Evolutionary conservation across 2,329 filamentous ascomycete species (phyloP), one percentile per base, ranked within the genome.

Genomic region (Scleromitrula shiraiana): DNA sequence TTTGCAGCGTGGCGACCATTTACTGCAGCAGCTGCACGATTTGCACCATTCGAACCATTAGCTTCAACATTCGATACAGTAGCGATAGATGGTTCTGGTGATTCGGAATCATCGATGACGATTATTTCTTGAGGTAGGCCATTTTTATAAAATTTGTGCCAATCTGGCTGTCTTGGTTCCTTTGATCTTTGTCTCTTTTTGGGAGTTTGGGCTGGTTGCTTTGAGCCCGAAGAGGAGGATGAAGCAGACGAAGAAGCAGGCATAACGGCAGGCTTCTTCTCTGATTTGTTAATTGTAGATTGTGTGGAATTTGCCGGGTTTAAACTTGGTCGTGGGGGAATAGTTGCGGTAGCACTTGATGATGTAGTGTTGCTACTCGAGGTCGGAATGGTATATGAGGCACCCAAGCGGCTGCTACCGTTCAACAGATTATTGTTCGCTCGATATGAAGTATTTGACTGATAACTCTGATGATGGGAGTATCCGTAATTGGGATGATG

Each of bases 61-160:
- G 51, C 8, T 15, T 56, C 56, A 7, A 38, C 46, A 50, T 77
- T 73, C 48, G 75, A 74, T 40, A 57, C 33, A 53, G 62, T 43
- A 48, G 59, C 57, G 50, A 54, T 50, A 48, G 66, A 61, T 56
- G 63, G 56, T 14, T 58, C 56, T 26, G 73, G 73, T 9, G 68
- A 67, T 43, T 84, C 84, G 4, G 79, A 81, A 64, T 90, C 83
- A 56, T 73, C 74, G 55, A 93, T 93, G 59, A 91, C 81, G 62
- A 93, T 91, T 62, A 93, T 81, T 69, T 93, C 87, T 64, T 88
- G 84, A 20, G 87, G 87, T 22, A 89, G 70, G 4, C 87, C 87
- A 65, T 91, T 90, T 64, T 83, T 84, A 66, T 90, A 91, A 63
- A 90, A 93, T 55, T 76, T 79, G 50, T 77, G 73, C 87, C 87